A percentile compares a stretch with the other conserved stretches of the same genome.
Evolutionary conservation across 2,329 filamentous ascomycete genomes (phyloP).

Genomic region (Didymella keratinophila): DNA sequence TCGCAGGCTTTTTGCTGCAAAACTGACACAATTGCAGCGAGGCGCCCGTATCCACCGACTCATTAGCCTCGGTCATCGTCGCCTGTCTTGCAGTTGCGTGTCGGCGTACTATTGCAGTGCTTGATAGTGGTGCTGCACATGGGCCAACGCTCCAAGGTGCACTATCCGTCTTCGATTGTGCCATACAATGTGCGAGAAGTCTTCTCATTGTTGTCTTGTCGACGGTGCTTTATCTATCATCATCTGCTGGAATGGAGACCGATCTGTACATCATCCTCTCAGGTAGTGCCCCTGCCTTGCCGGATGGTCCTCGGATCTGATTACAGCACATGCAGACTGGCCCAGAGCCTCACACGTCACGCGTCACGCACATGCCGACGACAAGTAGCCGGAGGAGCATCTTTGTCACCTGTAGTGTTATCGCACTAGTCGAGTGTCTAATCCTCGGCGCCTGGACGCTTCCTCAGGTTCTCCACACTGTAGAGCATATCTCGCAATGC

Average conservation of each 20-base stretch:
- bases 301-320: conserved; percentile 21
- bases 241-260: background rate
- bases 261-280: background rate
- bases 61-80: conserved; percentile 22
- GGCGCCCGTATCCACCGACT: conserved; percentile 19
- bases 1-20: conserved; percentile 13
- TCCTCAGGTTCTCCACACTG: conserved; percentile 58
- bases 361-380: conserved; percentile 13
- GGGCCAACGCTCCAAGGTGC: background rate
- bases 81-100: conserved; percentile 3
- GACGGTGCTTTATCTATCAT: background rate
- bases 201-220: background rate
- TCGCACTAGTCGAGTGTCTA: conserved; percentile 27
- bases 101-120: background rate
- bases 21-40: conserved; percentile 24
- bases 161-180: background rate
- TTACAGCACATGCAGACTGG: conserved; percentile 23
- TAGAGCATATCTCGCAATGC: conserved; percentile 57
- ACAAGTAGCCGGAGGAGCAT: background rate
- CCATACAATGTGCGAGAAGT: background rate
- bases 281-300: conserved; percentile 5
- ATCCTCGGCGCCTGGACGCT: conserved; percentile 53
- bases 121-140: background rate
- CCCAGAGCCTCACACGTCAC: conserved; percentile 27
- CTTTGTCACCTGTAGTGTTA: conserved; percentile 17